These are phyloP conservation scores for Vitis rotundifolia DNA, from an alignment of 164 flowering plant species.

Conservation along the genomic window DNA sequence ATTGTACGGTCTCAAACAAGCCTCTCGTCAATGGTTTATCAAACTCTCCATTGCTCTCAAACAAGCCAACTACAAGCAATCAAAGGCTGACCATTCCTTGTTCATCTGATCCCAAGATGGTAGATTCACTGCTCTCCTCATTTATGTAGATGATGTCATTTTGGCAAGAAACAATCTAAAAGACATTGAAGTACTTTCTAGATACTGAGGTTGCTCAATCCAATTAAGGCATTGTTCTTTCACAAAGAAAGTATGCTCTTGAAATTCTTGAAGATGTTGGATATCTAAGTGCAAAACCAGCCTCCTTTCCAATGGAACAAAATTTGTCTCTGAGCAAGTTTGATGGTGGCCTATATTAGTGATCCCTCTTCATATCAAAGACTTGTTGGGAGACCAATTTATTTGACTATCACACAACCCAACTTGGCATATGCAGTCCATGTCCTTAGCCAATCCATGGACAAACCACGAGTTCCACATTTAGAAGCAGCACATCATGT, in stretches of 20 bases:
- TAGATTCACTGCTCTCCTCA: conserved; percentile 14
- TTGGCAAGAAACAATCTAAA: conserved; percentile 5
- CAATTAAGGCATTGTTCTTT: conserved; percentile 14
- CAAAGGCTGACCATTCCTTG: conserved; percentile 15
- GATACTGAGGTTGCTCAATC: conserved; percentile 14
- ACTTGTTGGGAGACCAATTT: conserved; percentile 6
- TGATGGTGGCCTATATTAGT: conserved; percentile 8
- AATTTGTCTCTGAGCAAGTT: conserved; percentile 12
- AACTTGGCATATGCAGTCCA: not conserved
- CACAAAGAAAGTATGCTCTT: conserved; percentile 11
- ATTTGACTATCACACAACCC: conserved; percentile 8
- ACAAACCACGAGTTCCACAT: too few relatives aligned
- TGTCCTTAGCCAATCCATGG: too few relatives aligned
- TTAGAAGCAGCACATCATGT: too few relatives aligned
- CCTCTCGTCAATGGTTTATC: too few relatives aligned
- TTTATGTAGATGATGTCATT: conserved; percentile 16
- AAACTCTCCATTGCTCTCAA: conserved; percentile 2
- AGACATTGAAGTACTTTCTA: conserved; percentile 14
- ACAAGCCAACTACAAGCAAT: conserved; percentile 1
- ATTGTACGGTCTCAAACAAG: not conserved
- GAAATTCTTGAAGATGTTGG: conserved; percentile 17
- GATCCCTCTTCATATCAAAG: conserved; percentile 8
- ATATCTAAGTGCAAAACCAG: conserved; percentile 13
- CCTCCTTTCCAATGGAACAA: conserved; percentile 10
- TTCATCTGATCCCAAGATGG: conserved; percentile 15